These are phyloP conservation scores for Davidsoniella neocaledoniae DNA, from an alignment of 2,329 filamentous ascomycete genomes.

Conservation along the genomic window DNA sequence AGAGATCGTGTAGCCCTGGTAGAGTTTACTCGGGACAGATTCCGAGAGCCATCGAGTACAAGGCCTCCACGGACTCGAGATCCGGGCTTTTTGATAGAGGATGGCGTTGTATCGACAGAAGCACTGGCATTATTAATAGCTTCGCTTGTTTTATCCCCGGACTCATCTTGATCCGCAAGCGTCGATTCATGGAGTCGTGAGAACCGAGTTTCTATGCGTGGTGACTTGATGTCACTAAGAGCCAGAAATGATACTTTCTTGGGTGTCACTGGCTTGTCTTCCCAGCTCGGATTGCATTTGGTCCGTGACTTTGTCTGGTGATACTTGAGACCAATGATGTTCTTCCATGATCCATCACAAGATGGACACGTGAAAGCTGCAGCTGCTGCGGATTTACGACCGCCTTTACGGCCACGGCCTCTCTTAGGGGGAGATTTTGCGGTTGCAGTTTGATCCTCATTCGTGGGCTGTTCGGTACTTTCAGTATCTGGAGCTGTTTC, in stretches of 20 bases:
- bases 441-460: not conserved
- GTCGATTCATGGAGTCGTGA: not conserved
- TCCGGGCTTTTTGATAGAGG: not conserved
- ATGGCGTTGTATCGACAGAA: not conserved
- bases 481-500: too few relatives aligned
- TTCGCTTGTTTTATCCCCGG: not conserved
- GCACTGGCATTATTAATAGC: not conserved
- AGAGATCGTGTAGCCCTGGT: not conserved
- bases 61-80: conserved; percentile 4
- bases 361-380: conserved; percentile 31
- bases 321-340: conserved; percentile 40
- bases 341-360: conserved; percentile 40
- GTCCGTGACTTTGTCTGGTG: conserved; percentile 38
- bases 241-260: conserved; percentile 5
- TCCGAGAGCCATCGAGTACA: not conserved
- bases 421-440: not conserved
- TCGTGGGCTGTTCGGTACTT: not conserved
- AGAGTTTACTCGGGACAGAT: not conserved
- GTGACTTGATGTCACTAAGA: not conserved
- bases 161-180: not conserved
- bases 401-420: not conserved
- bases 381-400: not conserved
- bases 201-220: not conserved
- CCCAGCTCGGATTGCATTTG: conserved; percentile 32
- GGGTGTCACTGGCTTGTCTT: conserved; percentile 9